Evolutionary conservation across 176 grass and related monocot species (phyloP).

Genomic region (Musa schizocarpa): DNA sequence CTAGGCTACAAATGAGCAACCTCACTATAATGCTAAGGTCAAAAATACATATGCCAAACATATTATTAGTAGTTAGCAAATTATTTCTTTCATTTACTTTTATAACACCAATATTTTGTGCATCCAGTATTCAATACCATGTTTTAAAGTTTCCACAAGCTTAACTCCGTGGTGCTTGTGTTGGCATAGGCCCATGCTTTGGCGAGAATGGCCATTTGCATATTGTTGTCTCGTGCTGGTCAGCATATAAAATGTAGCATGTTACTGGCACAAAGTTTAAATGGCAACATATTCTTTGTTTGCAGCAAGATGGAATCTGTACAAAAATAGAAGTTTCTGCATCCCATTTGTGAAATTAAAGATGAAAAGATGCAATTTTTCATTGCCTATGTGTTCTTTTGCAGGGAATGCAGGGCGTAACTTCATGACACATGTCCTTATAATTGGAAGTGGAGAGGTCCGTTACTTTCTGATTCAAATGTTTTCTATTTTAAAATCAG

Average conservation of each 20-base stretch:
- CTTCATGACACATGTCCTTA: conserved; percentile 36
- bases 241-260: neutral
- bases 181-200: no score
- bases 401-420: conserved; percentile 28
- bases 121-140: neutral
- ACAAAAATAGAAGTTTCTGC: neutral
- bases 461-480: conserved; percentile 2
- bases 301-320: neutral
- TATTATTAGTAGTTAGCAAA: neutral
- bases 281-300: neutral
- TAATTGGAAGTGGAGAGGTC: conserved; percentile 36
- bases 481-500: neutral
- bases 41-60: no score
- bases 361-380: neutral
- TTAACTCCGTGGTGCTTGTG: no score
- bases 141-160: no score
- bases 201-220: no score
- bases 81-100: neutral
- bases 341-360: neutral
- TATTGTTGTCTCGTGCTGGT: neutral
- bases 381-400: neutral
- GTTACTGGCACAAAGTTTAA: neutral
- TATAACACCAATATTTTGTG: neutral
- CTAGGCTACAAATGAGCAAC: no score
- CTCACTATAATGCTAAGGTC: no score